Evolutionary conservation across 2,329 filamentous ascomycete species (phyloP).

Genomic region (Pseudogymnoascus sp.): DNA sequence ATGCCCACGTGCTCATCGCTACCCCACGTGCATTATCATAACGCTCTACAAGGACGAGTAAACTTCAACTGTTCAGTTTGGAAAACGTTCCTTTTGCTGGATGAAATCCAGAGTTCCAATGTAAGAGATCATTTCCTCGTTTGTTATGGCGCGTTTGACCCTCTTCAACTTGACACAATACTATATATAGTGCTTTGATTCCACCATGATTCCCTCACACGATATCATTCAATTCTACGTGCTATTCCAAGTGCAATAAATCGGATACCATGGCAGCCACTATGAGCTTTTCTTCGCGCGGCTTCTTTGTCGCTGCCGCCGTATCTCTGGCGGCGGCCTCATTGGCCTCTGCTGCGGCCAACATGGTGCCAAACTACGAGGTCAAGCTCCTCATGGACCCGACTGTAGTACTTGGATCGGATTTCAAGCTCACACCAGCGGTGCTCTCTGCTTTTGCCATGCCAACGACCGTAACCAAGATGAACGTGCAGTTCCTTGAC

Average conservation of each 20-base stretch:
- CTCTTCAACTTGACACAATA: background rate
- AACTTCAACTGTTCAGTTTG: background rate
- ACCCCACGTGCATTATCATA: conserved; percentile 5
- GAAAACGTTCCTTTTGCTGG: conserved; percentile 4
- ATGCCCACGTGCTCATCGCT: background rate
- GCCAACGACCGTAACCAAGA: conserved; percentile 27
- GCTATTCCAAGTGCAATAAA: background rate
- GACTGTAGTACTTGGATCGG: conserved; percentile 25
- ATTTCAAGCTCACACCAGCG: conserved; percentile 25
- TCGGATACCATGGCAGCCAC: background rate
- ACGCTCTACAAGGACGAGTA: background rate
- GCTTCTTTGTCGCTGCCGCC: background rate
- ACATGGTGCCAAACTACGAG: conserved; percentile 29
- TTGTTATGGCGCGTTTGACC: background rate
- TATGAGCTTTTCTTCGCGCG: background rate
- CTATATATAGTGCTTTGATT: background rate
- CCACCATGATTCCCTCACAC: background rate
- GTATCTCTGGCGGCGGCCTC: background rate
- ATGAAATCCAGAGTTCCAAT: background rate
- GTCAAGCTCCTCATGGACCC: conserved; percentile 30
- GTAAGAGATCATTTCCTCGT: background rate
- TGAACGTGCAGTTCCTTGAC: conserved; percentile 34
- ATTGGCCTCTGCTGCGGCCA: background rate
- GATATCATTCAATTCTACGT: background rate
- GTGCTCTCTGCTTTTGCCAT: conserved; percentile 28